A percentile compares a stretch with the other conserved stretches of the same genome.
Conservation (phyloP, 2,329 filamentous ascomycete species). For the Blumeriella jaapii region DNA sequence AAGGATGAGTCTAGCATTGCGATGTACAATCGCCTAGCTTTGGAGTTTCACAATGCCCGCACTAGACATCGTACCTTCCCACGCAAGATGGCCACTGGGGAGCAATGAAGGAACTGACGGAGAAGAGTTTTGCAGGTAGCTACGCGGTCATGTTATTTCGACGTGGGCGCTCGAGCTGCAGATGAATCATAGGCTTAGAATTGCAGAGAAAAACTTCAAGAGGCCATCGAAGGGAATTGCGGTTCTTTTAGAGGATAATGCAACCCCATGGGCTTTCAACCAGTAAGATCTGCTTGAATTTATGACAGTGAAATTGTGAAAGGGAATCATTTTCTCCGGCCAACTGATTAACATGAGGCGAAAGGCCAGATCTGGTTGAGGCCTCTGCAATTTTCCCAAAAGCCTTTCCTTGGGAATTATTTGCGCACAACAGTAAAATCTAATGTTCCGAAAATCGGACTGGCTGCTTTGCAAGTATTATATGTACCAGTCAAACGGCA, state of each 20-base stretch:
- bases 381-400: too few relatives aligned
- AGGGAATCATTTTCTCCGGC: not conserved
- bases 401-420: too few relatives aligned
- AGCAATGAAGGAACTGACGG: not conserved
- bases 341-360: too few relatives aligned
- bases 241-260: not conserved
- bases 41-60: not conserved
- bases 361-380: too few relatives aligned
- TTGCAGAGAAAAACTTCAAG: not conserved
- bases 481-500: too few relatives aligned
- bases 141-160: not conserved
- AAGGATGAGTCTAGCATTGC: not conserved
- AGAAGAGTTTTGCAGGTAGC: not conserved
- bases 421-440: too few relatives aligned
- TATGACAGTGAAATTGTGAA: not conserved
- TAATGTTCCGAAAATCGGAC: too few relatives aligned
- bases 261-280: not conserved
- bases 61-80: constrained; percentile 1
- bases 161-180: not conserved
- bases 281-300: not conserved
- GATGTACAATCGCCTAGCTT: not conserved
- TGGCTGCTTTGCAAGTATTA: too few relatives aligned
- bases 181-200: not conserved
- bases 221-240: not conserved
- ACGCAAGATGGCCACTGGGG: not conserved